phyloP scores from a whole-genome alignment of 2,329 filamentous ascomycete species.

The Fusarium redolens region DNA sequence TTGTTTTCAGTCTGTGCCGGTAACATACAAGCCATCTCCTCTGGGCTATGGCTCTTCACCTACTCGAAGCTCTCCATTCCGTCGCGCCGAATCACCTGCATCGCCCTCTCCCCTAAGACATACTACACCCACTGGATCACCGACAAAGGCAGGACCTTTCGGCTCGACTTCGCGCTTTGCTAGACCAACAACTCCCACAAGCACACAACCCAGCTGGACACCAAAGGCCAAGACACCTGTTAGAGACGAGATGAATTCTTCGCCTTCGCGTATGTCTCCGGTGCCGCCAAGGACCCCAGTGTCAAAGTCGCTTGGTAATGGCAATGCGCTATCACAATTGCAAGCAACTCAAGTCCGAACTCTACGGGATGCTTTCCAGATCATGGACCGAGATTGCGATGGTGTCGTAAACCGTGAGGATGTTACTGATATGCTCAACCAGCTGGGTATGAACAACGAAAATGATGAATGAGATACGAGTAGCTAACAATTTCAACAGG shows the following conservation, averaged over 20 bases:
- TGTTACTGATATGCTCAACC: constrained; percentile 86
- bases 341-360: constrained; percentile 86
- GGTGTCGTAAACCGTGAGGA: constrained; percentile 85
- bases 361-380: constrained; percentile 92
- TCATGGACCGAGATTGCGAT: constrained; percentile 89
- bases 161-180: constrained; percentile 49
- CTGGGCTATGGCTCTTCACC: constrained; percentile 75
- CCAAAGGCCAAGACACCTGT: constrained; percentile 48
- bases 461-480: not conserved
- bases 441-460: constrained; percentile 70
- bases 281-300: constrained; percentile 46
- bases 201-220: constrained; percentile 50
- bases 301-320: constrained; percentile 54
- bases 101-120: constrained; percentile 75
- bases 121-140: constrained; percentile 72
- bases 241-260: constrained; percentile 35
- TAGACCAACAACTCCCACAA: constrained; percentile 56
- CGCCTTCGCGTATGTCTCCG: constrained; percentile 50
- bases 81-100: constrained; percentile 69
- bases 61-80: constrained; percentile 71
- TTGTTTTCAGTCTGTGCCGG: constrained; percentile 61
- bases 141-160: constrained; percentile 58
- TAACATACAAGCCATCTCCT: constrained; percentile 76
- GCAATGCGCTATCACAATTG: constrained; percentile 75
- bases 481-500: constrained; percentile 59